phyloP scores from a whole-genome alignment of 805 yeast species.

The Komagataella kurtzmanii region DNA sequence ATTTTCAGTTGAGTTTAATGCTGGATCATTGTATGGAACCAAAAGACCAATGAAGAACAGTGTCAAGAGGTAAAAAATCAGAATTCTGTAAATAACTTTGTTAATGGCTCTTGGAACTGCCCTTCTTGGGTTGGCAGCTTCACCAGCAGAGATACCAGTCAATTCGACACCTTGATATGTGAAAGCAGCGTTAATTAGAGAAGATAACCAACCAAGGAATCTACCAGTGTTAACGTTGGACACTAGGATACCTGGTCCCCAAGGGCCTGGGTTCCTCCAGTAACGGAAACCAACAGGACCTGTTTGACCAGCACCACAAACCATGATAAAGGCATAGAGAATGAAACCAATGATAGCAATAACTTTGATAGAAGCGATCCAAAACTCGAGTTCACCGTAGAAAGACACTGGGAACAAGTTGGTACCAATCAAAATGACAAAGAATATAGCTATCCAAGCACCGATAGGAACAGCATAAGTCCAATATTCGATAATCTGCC shows the following conservation, averaged over 20 bases:
- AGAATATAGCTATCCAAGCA: conserved; percentile 61
- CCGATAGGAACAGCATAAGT: conserved; percentile 54
- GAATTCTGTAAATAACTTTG: conserved; percentile 52
- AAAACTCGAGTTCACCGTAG: conserved; percentile 67
- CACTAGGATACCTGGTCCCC: conserved; percentile 52
- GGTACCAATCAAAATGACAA: conserved; percentile 34
- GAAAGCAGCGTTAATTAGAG: conserved; percentile 61
- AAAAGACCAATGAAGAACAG: conserved; percentile 56
- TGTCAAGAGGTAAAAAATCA: conserved; percentile 50
- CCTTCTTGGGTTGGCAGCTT: conserved; percentile 52
- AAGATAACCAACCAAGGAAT: conserved; percentile 57
- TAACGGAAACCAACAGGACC: conserved; percentile 70
- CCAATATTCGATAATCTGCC: conserved; percentile 55
- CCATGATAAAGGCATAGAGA: conserved; percentile 54
- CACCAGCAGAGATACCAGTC: conserved; percentile 67
- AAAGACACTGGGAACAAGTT: conserved; percentile 56
- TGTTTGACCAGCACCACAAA: conserved; percentile 55
- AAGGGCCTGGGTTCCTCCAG: conserved; percentile 74
- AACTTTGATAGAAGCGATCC: conserved; percentile 58
- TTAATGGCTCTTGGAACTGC: conserved; percentile 61
- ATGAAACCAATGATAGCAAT: conserved; percentile 61
- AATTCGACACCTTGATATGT: conserved; percentile 73
- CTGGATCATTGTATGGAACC: conserved; percentile 55
- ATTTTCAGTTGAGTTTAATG: conserved; percentile 20
- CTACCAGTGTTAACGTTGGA: conserved; percentile 34